Percentiles rank a stretch among this genome's conserved stretches.
Evolutionary conservation across 306 rosid species (phyloP).

Genomic region (Medicago ruthenica): DNA sequence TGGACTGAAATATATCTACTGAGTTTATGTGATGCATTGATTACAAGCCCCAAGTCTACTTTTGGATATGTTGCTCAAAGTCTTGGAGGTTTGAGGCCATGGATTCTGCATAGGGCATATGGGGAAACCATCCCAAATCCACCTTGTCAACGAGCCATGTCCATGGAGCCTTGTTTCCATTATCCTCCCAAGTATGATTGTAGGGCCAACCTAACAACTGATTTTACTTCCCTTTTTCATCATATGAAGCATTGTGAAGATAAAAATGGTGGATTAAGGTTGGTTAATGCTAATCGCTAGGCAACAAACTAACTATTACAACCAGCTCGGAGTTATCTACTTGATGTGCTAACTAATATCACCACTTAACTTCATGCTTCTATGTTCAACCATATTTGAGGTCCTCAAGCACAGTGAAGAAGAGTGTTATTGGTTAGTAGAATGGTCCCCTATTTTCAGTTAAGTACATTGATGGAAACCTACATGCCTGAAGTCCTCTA

Average conservation of each 20-base stretch:
- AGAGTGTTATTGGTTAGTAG: neutral
- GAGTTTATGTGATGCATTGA: constrained; percentile 71
- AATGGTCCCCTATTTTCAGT: neutral
- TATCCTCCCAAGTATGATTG: constrained; percentile 79
- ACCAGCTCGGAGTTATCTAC: neutral
- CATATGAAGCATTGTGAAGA: constrained; percentile 77
- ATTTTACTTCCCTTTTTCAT: constrained; percentile 61
- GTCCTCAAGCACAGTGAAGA: constrained; percentile 8
- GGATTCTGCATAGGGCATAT: constrained; percentile 70
- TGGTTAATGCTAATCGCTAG: constrained; percentile 44
- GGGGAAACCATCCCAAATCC: constrained; percentile 63
- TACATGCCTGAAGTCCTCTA: neutral
- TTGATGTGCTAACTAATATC: neutral
- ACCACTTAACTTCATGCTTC: neutral
- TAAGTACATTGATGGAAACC: neutral
- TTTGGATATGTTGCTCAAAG: constrained; percentile 85
- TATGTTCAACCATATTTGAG: neutral
- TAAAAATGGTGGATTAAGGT: constrained; percentile 66
- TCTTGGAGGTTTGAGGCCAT: constrained; percentile 82
- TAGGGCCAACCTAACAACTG: constrained; percentile 54
- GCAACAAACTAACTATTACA: constrained; percentile 16
- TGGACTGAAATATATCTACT: constrained; percentile 75
- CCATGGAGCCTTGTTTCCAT: constrained; percentile 86
- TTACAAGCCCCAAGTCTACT: constrained; percentile 81
- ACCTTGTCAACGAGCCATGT: constrained; percentile 66